Percentiles rank a stretch among this genome's conserved stretches.
Conservation (phyloP, 805 yeast genomes). For the Starmerella apis region DNA sequence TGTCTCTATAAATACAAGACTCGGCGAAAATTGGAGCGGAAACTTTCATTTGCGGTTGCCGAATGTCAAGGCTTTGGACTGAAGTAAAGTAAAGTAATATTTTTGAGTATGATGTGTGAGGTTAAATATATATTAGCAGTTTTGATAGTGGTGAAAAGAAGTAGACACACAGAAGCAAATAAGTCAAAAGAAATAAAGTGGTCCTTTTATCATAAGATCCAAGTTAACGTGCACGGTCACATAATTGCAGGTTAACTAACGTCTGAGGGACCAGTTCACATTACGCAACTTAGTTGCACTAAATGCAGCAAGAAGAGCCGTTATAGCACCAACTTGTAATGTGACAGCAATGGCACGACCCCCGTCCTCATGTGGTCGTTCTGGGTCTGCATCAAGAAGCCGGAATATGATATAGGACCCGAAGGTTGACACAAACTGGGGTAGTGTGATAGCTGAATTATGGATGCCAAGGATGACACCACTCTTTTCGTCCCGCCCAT, state of each 20-base stretch:
- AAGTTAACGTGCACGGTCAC: neutral
- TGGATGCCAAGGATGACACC: constrained; percentile 35
- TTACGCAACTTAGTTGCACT: constrained; percentile 17
- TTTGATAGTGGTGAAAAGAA: too few relatives aligned
- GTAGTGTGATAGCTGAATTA: constrained; percentile 34
- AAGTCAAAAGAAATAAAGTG: too few relatives aligned
- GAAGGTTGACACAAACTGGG: constrained; percentile 35
- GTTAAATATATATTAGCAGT: too few relatives aligned
- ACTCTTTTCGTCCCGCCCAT: constrained; percentile 26
- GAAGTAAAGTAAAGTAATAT: constrained; percentile 32
- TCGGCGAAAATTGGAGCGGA: constrained; percentile 44
- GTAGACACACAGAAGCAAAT: too few relatives aligned
- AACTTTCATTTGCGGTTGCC: constrained; percentile 56
- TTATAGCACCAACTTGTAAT: constrained; percentile 32
- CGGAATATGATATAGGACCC: constrained; percentile 33
- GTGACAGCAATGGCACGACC: constrained; percentile 33
- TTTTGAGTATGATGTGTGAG: neutral
- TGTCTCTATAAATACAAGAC: constrained; percentile 58
- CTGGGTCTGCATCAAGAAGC: constrained; percentile 23
- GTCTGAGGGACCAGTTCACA: neutral
- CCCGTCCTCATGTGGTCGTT: constrained; percentile 28
- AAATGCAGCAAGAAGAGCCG: constrained; percentile 32
- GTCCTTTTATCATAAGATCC: neutral
- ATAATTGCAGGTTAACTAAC: neutral
- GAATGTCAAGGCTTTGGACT: constrained; percentile 85